phyloP scores from a whole-genome alignment of 345 rosid genomes.

The Rhizophora mangle region DNA sequence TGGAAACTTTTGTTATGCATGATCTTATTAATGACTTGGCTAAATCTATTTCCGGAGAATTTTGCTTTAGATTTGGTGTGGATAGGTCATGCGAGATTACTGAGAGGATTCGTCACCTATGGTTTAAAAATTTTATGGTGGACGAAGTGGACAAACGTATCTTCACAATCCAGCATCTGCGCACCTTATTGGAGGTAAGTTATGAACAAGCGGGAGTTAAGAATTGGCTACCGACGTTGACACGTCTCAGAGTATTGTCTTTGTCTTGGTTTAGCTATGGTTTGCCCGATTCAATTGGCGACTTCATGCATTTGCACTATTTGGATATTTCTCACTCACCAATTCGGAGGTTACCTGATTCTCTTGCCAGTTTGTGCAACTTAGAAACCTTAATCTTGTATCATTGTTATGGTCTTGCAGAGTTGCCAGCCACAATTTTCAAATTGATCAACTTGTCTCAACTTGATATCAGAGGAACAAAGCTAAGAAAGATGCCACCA shows the following conservation, averaged over 20 bases:
- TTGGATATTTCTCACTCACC: neutral
- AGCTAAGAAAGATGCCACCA: neutral
- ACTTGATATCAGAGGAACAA: neutral
- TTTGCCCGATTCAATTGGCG: neutral
- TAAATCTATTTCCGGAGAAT: constrained; percentile 15
- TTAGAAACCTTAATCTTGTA: neutral
- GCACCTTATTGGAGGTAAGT: neutral
- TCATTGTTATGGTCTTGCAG: neutral
- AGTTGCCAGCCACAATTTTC: constrained; percentile 1
- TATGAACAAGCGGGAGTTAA: neutral
- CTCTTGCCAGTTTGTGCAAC: neutral
- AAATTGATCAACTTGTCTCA: neutral
- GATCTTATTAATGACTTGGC: constrained; percentile 18
- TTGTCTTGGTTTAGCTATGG: too few relatives aligned
- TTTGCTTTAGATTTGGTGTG: neutral
- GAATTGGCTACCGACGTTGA: neutral
- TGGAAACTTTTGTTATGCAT: neutral
- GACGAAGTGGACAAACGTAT: too few relatives aligned
- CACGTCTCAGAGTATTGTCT: neutral
- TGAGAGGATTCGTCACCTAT: neutral
- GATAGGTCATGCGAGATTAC: neutral
- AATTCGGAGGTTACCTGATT: neutral
- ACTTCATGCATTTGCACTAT: neutral
- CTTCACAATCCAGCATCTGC: neutral
- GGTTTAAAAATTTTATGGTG: too few relatives aligned